A percentile compares a stretch with the other conserved stretches of the same genome.
Evolutionary conservation across 371 early-diverging fungal genomes (phyloP).

Genomic region (Catenaria anguillulae): DNA sequence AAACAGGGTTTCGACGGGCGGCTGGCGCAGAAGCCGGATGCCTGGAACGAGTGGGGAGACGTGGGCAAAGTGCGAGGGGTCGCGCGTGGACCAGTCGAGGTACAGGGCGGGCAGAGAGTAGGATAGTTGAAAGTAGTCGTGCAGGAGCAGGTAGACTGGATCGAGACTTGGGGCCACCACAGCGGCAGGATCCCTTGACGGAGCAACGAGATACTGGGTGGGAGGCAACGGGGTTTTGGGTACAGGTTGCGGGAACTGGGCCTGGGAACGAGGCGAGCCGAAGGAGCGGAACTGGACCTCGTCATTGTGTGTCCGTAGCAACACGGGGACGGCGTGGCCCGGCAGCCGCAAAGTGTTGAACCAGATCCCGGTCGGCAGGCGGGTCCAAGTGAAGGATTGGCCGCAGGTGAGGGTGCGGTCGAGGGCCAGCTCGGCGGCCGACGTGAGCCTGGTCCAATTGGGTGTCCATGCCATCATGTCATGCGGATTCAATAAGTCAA

Average conservation of each 20-base stretch:
- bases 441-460: neutral
- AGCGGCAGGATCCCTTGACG: constrained; percentile 4
- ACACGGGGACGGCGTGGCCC: constrained; percentile 8
- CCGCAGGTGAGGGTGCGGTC: constrained; percentile 66
- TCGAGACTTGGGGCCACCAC: constrained; percentile 9
- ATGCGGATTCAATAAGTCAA: too few relatives aligned
- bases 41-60: constrained; percentile 44
- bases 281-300: neutral
- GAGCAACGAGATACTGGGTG: too few relatives aligned
- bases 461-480: too few relatives aligned
- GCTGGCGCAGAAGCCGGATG: constrained; percentile 66
- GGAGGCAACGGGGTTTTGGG: too few relatives aligned
- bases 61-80: constrained; percentile 41
- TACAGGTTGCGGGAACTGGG: too few relatives aligned
- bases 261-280: too few relatives aligned
- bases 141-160: constrained; percentile 16
- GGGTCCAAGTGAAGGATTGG: constrained; percentile 75
- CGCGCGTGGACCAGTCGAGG: constrained; percentile 46
- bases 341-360: constrained; percentile 15
- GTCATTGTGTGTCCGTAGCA: neutral
- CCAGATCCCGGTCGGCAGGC: constrained; percentile 13
- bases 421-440: constrained; percentile 52
- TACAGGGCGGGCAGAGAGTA: constrained; percentile 44
- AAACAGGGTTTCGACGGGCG: constrained; percentile 76
- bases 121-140: constrained; percentile 65